These are phyloP conservation scores for Platanthera zijinensis DNA, from an alignment of 106 monocot species.

Conservation along the genomic window DNA sequence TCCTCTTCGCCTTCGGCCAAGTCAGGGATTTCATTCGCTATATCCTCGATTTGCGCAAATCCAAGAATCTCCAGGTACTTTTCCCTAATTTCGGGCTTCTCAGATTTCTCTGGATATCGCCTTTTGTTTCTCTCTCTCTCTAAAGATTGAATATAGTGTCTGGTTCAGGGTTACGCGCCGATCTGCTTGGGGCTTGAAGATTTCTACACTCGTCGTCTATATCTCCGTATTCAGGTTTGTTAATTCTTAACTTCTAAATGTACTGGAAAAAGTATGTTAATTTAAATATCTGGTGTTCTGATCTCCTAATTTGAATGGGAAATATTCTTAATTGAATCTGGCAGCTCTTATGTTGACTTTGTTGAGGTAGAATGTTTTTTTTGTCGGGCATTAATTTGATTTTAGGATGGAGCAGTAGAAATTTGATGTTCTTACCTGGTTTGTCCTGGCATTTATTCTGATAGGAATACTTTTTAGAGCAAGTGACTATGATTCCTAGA, in stretches of 20 bases:
- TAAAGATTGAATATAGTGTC: background rate
- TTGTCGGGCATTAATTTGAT: too few species aligned
- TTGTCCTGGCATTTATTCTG: too few species aligned
- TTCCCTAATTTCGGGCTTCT: background rate
- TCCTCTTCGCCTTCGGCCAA: slow-evolving; percentile 87
- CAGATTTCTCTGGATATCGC: background rate
- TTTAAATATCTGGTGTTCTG: too few species aligned
- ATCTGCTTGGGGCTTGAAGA: slow-evolving; percentile 77
- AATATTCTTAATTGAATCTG: too few species aligned
- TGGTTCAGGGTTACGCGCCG: slow-evolving; percentile 71
- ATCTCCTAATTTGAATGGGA: too few species aligned
- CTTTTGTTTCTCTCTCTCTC: background rate
- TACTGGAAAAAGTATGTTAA: too few species aligned
- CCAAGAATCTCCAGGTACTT: slow-evolving; percentile 49
- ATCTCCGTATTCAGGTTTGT: slow-evolving; percentile 78
- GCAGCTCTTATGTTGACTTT: too few species aligned
- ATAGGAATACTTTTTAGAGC: too few species aligned
- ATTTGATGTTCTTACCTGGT: too few species aligned
- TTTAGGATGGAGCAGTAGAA: too few species aligned
- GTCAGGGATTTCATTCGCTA: slow-evolving; percentile 69
- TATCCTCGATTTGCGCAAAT: slow-evolving; percentile 60
- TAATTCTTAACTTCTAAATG: background rate
- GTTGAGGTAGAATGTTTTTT: too few species aligned
- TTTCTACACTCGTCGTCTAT: slow-evolving; percentile 79
- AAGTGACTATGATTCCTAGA: too few species aligned